Evolutionary conservation across 768 basidiomycete genomes (phyloP).

Genomic region (Phaeotremella skinneri): DNA sequence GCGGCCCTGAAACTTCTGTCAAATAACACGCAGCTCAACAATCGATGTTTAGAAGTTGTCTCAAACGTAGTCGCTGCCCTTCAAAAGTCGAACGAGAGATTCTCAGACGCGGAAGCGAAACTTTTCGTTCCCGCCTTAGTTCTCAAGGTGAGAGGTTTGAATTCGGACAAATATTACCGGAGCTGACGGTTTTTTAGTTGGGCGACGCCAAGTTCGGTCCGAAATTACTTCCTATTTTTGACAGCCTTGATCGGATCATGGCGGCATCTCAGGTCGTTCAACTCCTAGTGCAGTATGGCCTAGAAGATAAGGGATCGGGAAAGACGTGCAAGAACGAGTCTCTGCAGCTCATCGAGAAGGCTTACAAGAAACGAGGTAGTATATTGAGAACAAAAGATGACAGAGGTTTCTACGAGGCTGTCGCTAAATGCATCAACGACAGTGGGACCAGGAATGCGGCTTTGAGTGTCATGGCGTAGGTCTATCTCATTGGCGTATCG

Average conservation of each 20-base stretch:
- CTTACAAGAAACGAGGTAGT: constrained; percentile 43
- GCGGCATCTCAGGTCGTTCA: constrained; percentile 90
- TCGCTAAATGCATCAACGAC: constrained; percentile 61
- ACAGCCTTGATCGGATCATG: constrained; percentile 81
- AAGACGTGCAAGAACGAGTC: constrained; percentile 48
- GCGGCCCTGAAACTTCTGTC: constrained; percentile 84
- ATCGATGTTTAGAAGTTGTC: constrained; percentile 83
- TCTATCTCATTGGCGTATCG: no score
- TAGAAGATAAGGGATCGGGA: constrained; percentile 56
- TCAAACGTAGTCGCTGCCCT: constrained; percentile 75
- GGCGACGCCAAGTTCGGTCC: constrained; percentile 79
- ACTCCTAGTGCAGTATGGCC: constrained; percentile 78
- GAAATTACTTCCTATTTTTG: constrained; percentile 64
- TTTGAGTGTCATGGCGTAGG: constrained; percentile 71
- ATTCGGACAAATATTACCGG: background rate
- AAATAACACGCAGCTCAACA: constrained; percentile 81
- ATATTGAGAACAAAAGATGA: constrained; percentile 38
- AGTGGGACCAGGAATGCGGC: constrained; percentile 83
- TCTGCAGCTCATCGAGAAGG: constrained; percentile 45
- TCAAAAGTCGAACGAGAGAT: constrained; percentile 63
- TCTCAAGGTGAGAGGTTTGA: constrained; percentile 79
- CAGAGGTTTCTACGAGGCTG: constrained; percentile 33
- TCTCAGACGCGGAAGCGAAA: constrained; percentile 79
- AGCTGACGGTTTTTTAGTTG: constrained; percentile 59
- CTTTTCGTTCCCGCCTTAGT: constrained; percentile 87